Conservation (phyloP, 495 filamentous ascomycete species). For the Neurospora africana region DNA sequence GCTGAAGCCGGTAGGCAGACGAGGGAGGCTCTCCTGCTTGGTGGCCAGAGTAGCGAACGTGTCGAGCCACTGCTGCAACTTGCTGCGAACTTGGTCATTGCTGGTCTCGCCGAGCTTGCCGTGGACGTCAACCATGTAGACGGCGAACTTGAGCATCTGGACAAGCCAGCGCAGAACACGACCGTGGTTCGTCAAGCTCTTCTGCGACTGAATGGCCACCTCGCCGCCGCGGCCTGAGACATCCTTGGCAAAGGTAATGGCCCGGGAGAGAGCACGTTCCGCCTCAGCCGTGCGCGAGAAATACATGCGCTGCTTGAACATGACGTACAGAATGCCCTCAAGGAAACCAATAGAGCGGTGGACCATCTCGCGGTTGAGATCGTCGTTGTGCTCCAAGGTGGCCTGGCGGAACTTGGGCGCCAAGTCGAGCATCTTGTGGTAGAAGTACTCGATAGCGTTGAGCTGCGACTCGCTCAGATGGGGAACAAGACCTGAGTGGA, state of each 20-base stretch:
- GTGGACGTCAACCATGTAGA: constrained; percentile 47
- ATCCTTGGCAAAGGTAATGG: constrained; percentile 13
- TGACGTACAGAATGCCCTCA: constrained; percentile 64
- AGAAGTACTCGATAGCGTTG: constrained; percentile 53
- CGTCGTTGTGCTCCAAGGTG: constrained; percentile 63
- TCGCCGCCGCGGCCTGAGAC: constrained; percentile 12
- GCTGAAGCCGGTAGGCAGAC: constrained; percentile 43
- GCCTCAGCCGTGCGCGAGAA: constrained; percentile 27
- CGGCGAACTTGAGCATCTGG: constrained; percentile 30
- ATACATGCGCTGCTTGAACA: constrained; percentile 54
- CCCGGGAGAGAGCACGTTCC: constrained; percentile 7
- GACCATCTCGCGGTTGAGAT: constrained; percentile 69
- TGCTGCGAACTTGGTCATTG: constrained; percentile 28
- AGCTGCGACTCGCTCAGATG: constrained; percentile 9
- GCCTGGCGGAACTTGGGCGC: constrained; percentile 55
- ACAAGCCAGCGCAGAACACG: constrained; percentile 31
- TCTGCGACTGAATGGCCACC: constrained; percentile 9
- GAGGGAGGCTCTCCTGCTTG: constrained; percentile 37
- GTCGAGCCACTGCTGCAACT: constrained; percentile 41
- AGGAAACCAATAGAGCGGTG: constrained; percentile 67
- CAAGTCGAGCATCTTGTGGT: constrained; percentile 65
- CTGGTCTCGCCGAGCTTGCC: constrained; percentile 45
- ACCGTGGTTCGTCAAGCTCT: constrained; percentile 15
- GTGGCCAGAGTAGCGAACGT: constrained; percentile 25
- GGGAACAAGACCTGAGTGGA: constrained; percentile 16